Percentiles rank a stretch among this genome's conserved stretches.
Evolutionary conservation across 2,329 filamentous ascomycete species (phyloP).

Genomic region (Alternaria atra): DNA sequence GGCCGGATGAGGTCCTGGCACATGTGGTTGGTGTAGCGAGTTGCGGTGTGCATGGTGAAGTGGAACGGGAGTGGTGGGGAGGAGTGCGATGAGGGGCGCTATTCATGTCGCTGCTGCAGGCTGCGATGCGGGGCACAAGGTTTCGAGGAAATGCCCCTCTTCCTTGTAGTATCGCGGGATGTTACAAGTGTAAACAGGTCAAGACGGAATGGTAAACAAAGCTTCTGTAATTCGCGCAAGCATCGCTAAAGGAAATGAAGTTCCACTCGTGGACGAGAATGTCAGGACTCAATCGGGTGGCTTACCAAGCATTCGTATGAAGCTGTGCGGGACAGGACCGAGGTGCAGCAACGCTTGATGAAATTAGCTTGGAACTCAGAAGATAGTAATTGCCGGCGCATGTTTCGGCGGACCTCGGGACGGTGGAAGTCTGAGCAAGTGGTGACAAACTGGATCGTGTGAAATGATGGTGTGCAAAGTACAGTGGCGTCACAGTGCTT

Average conservation of each 20-base stretch:
- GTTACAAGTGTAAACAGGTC: neutral
- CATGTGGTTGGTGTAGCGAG: slow-evolving; percentile 15
- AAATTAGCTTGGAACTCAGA: slow-evolving; percentile 5
- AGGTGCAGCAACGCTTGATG: slow-evolving; percentile 7
- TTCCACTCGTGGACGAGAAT: neutral
- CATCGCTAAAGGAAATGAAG: neutral
- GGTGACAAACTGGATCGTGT: slow-evolving; percentile 1
- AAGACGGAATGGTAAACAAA: neutral
- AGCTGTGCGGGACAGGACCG: slow-evolving; percentile 2
- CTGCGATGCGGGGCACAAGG: slow-evolving; percentile 24
- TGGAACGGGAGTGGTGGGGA: slow-evolving; percentile 15
- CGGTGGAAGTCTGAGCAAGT: neutral
- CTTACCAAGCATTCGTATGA: slow-evolving; percentile 3
- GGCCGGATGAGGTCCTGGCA: slow-evolving; percentile 2
- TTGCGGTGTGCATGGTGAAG: slow-evolving; percentile 31
- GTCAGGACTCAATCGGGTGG: neutral
- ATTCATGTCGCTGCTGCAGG: slow-evolving; percentile 9
- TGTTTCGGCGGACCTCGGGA: slow-evolving; percentile 3
- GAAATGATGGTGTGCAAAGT: neutral
- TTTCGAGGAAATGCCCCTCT: slow-evolving; percentile 18
- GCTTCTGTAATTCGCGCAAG: neutral
- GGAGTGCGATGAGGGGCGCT: slow-evolving; percentile 11
- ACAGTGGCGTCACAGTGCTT: slow-evolving; percentile 18
- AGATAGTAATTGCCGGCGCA: slow-evolving; percentile 2
- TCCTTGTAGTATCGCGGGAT: slow-evolving; percentile 3